These are phyloP conservation scores for Fusarium torulosum DNA, from an alignment of 2,329 filamentous ascomycete genomes.

Conservation along the genomic window DNA sequence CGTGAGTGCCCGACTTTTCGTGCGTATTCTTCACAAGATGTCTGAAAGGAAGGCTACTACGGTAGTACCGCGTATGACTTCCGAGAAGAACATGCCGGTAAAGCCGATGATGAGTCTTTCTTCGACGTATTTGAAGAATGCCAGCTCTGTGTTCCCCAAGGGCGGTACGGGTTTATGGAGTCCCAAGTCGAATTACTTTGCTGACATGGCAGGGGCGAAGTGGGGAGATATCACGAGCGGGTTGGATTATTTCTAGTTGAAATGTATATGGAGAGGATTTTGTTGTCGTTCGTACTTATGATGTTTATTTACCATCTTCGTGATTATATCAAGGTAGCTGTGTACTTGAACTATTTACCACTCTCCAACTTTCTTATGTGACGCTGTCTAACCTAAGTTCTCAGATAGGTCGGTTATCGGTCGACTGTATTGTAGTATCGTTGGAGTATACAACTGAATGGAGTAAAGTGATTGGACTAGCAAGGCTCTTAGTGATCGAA, in stretches of 20 bases:
- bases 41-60: conserved; percentile 55
- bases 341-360: no score
- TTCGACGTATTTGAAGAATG: conserved; percentile 64
- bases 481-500: no score
- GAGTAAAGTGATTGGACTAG: no score
- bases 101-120: conserved; percentile 58
- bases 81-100: conserved; percentile 53
- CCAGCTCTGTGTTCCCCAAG: conserved; percentile 59
- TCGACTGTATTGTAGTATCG: no score
- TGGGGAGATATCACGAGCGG: conserved; percentile 49
- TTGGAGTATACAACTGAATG: no score
- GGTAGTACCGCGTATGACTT: conserved; percentile 59
- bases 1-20: conserved; percentile 61
- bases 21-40: conserved; percentile 65
- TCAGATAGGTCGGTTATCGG: no score
- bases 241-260: conserved; percentile 34
- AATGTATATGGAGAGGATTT: background rate
- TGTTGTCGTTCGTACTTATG: no score
- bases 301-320: no score
- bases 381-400: no score
- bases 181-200: conserved; percentile 50
- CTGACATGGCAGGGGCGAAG: conserved; percentile 48
- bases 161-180: conserved; percentile 55
- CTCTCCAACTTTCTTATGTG: no score
- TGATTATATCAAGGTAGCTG: no score